Conservation (phyloP, 352 stramenopile species). For the Pilasporangium apinafurcum region DNA sequence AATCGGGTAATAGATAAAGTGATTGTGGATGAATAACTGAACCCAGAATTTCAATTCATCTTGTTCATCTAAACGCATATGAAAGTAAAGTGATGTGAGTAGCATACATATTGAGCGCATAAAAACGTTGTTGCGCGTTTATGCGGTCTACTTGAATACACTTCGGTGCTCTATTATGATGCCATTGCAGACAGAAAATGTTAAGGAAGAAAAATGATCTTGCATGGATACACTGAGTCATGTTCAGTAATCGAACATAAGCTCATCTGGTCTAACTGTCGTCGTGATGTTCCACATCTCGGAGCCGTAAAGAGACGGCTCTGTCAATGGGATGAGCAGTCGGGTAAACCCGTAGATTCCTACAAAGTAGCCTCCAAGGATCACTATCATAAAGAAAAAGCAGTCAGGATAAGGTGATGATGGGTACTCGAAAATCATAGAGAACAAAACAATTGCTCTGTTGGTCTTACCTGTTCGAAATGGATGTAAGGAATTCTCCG, state of each 20-base stretch:
- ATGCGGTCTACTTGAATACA: no score
- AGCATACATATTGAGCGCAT: no score
- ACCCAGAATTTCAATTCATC: no score
- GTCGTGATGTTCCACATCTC: conserved; percentile 79
- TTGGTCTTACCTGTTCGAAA: conserved; percentile 59
- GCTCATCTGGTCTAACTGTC: conserved; percentile 28
- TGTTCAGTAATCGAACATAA: conserved; percentile 30
- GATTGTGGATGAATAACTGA: no score
- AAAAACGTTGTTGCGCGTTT: no score
- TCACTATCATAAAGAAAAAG: conserved; percentile 30
- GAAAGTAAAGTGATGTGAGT: no score
- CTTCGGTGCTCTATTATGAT: no score
- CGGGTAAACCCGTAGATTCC: conserved; percentile 78
- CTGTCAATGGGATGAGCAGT: conserved; percentile 68
- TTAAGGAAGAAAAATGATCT: not conserved
- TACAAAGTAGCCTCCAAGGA: conserved; percentile 75
- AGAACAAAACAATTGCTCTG: not conserved
- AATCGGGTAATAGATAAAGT: no score
- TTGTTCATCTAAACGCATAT: no score
- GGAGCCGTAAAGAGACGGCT: conserved; percentile 74
- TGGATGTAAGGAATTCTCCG: conserved; percentile 62
- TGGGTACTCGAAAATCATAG: not conserved
- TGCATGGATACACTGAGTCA: not conserved
- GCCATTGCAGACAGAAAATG: not conserved
- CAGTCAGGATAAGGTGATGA: no score